phyloP scores from a whole-genome alignment of 805 yeast genomes.

The Suhomyces vadensis region DNA sequence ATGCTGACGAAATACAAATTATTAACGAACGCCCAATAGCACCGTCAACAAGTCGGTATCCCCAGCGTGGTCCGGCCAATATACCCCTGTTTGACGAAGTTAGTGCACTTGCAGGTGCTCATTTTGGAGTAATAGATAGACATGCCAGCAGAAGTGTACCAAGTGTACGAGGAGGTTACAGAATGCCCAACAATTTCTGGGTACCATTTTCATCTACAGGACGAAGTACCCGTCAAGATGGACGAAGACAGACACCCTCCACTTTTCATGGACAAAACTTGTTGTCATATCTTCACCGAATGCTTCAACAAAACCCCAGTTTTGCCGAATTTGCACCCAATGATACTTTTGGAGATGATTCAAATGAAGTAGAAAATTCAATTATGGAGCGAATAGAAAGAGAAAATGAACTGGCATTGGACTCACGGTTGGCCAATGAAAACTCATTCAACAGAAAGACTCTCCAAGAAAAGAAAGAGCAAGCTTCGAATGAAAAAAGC shows the following conservation, averaged over 20 bases:
- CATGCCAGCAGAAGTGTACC: not conserved
- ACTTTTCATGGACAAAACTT: not conserved
- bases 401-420: constrained; percentile 40
- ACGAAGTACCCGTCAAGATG: not conserved
- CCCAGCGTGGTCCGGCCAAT: not conserved
- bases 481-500: constrained; percentile 21
- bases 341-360: not conserved
- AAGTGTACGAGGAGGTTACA: constrained; percentile 1
- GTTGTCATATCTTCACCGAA: not conserved
- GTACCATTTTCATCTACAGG: constrained; percentile 4
- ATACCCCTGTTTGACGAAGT: not conserved
- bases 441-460: constrained; percentile 30
- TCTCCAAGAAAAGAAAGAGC: constrained; percentile 29
- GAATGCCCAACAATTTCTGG: constrained; percentile 2
- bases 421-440: constrained; percentile 33
- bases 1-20: constrained; percentile 22
- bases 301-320: not conserved
- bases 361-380: constrained; percentile 24
- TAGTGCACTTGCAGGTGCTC: not conserved
- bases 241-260: not conserved
- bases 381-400: constrained; percentile 43
- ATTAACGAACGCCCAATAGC: constrained; percentile 23
- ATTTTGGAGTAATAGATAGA: not conserved
- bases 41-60: constrained; percentile 4
- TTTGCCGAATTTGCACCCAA: constrained; percentile 2